These are phyloP conservation scores for Penicillium polonicum DNA, from an alignment of 2,329 filamentous ascomycete species.

Conservation along the genomic window DNA sequence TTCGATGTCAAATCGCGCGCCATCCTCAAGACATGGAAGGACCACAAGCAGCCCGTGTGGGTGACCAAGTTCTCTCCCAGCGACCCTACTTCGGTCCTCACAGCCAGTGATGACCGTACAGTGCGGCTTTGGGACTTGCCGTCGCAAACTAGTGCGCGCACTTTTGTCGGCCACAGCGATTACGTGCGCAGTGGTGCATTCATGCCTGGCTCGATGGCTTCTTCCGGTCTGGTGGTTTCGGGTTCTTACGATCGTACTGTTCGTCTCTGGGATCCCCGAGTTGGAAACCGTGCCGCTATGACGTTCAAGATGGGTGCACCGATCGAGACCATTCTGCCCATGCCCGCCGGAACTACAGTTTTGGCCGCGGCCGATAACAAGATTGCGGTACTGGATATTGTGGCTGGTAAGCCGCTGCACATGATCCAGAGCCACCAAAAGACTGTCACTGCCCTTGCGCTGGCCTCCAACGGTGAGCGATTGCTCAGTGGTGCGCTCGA, in stretches of 20 bases:
- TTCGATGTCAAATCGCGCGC: conserved; percentile 88
- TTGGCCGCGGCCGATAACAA: conserved; percentile 81
- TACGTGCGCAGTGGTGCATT: conserved; percentile 88
- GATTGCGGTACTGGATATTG: conserved; percentile 87
- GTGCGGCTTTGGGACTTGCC: conserved; percentile 94
- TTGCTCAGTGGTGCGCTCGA: conserved; percentile 87
- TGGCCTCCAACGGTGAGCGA: conserved; percentile 76
- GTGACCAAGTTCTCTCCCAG: conserved; percentile 85
- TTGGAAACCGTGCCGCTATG: conserved; percentile 70
- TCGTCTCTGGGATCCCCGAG: conserved; percentile 85
- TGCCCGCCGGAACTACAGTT: conserved; percentile 82
- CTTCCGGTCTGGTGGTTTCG: conserved; percentile 72
- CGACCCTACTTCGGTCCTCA: conserved; percentile 84
- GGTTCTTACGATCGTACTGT: conserved; percentile 96
- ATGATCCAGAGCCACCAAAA: conserved; percentile 95
- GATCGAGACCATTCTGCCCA: conserved; percentile 82
- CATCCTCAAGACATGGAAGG: conserved; percentile 91
- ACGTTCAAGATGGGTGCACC: conserved; percentile 92
- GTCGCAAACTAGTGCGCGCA: conserved; percentile 70
- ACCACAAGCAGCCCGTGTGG: conserved; percentile 94
- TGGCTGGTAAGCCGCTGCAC: conserved; percentile 83
- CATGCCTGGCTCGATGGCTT: conserved; percentile 66
- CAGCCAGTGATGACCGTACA: conserved; percentile 86
- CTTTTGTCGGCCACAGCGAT: conserved; percentile 83
- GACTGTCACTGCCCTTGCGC: conserved; percentile 83